These are phyloP conservation scores for Calophaca sinica DNA, from an alignment of 306 rosid genomes.

Conservation along the genomic window DNA sequence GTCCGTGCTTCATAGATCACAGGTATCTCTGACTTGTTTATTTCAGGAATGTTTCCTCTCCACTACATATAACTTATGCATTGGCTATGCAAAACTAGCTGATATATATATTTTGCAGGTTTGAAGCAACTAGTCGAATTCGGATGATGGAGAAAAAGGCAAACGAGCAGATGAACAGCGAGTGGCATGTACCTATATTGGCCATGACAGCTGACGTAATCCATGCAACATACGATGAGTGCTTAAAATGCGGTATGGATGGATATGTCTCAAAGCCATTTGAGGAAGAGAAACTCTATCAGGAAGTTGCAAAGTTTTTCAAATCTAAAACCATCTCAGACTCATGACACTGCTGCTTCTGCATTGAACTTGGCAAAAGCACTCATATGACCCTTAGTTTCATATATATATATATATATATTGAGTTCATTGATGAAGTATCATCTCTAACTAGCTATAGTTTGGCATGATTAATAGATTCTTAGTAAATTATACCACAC, in stretches of 20 bases:
- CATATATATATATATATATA: too few species aligned
- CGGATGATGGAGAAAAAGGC: slow-evolving; percentile 77
- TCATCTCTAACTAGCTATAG: slow-evolving; percentile 50
- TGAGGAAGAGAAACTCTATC: slow-evolving; percentile 85
- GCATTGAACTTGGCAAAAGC: slow-evolving; percentile 2
- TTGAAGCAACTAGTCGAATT: slow-evolving; percentile 77
- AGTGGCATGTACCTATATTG: slow-evolving; percentile 78
- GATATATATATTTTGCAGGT: slow-evolving; percentile 55
- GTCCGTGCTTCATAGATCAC: too few species aligned
- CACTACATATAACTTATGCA: neutral
- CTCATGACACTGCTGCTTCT: slow-evolving; percentile 34
- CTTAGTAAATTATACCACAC: slow-evolving; percentile 52
- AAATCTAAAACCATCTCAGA: slow-evolving; percentile 51
- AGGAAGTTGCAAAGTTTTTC: slow-evolving; percentile 82
- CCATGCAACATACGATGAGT: slow-evolving; percentile 85
- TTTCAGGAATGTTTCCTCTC: too few species aligned
- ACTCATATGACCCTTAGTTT: neutral
- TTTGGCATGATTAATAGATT: slow-evolving; percentile 46
- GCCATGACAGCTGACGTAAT: slow-evolving; percentile 98
- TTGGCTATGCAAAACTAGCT: neutral
- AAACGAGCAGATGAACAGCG: slow-evolving; percentile 56
- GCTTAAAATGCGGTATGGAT: slow-evolving; percentile 88
- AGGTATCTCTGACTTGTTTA: too few species aligned
- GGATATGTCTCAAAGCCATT: slow-evolving; percentile 96
- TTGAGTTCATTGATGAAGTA: slow-evolving; percentile 12